Conservation (phyloP, 2,329 filamentous ascomycete species). For the Aspergillus proliferans region DNA sequence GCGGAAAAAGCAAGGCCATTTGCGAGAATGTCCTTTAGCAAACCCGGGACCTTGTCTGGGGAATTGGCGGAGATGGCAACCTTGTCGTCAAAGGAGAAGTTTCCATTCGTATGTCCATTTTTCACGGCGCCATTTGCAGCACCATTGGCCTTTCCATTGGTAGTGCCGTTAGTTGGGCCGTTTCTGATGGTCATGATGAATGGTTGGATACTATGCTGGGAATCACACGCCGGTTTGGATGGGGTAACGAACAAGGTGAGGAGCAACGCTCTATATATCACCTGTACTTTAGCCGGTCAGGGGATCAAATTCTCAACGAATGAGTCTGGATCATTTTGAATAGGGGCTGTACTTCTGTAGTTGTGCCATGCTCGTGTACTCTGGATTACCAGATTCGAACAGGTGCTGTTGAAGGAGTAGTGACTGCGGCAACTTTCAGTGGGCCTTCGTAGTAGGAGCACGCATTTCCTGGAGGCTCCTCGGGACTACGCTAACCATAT, state of each 20-base stretch:
- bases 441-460: no score
- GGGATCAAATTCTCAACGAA: not conserved
- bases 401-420: no score
- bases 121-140: not conserved
- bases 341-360: no score
- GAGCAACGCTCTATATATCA: not conserved
- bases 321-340: not conserved
- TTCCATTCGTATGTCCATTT: not conserved
- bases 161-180: not conserved
- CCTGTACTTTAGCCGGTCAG: not conserved
- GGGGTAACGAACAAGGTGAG: not conserved
- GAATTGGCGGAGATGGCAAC: slow-evolving; percentile 9
- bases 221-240: not conserved
- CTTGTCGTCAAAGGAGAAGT: slow-evolving; percentile 7
- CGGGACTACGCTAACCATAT: no score
- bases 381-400: no score
- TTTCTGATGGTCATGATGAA: not conserved
- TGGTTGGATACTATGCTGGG: not conserved
- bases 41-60: slow-evolving; percentile 6
- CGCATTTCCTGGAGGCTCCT: no score
- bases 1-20: slow-evolving; percentile 5
- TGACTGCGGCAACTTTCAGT: no score
- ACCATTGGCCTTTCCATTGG: not conserved
- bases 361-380: no score
- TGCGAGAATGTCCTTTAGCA: slow-evolving; percentile 7